Base-by-base conservation (phyloP, 2,329 filamentous ascomycete genomes). In the Paraconiothyrium brasiliense region DNA sequence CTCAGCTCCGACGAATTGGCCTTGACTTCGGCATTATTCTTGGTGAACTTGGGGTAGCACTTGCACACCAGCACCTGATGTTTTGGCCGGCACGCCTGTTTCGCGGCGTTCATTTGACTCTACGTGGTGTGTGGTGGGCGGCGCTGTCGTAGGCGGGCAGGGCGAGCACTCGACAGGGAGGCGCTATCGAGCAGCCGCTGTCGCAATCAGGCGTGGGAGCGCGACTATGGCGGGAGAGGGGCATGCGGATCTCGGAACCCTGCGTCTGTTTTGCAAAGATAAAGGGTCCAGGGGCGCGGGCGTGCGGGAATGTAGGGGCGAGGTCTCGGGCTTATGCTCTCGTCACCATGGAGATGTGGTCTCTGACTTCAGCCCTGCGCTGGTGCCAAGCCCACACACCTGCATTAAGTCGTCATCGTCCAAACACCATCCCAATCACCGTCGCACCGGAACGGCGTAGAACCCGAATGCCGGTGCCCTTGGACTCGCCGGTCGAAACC, bases 1-100 rank as follows among this genome's bases (percentile, higher is more conserved):
- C 93, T 97, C 66, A 99, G 88, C 84, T 99, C 95, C 81, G 93
- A 97, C 68, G 93, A 93, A 81, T 98, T 98, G 48, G 95, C 94
- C 81, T 94, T 96, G 75, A 97, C 93, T 74, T 97, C 93, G 76
- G 94, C 91, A 65, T 78, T 74, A 71, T 92, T 93, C 82, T 97
- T 98, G 67, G 92, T 92, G 67, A 92, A 94, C 70, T 91, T 91
- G 44, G 95, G 95, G 79, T 97, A 99, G 84, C 94, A 98, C 83
- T 97, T 97, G 68, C 97, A 87, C 69, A 97, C 90, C 64, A 98
- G 85, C 71, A 97, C 92, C 86, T 98, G 94, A 82, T 99, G 95
- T 84, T 97, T 98, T 32, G 95, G 94, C 63, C 94, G 92, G 80
- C 84, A 86, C 70, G 84, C 85, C 77, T 89, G 86, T 67, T 86